Percentiles rank a stretch among this genome's conserved stretches.
These are phyloP conservation scores for Pichia manshurica DNA, from an alignment of 805 yeast genomes.

Conservation along the genomic window DNA sequence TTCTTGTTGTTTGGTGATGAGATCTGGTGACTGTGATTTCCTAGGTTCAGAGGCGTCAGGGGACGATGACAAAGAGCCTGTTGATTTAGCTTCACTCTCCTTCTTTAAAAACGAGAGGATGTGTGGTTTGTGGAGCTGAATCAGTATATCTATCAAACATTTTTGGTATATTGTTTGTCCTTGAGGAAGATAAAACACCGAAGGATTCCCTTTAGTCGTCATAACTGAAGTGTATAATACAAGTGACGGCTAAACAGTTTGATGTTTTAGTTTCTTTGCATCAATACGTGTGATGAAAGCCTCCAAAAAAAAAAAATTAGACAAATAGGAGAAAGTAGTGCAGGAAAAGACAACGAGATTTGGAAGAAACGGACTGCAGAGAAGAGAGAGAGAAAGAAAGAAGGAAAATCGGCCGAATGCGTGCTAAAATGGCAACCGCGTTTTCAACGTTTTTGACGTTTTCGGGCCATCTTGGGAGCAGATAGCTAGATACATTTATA, in stretches of 20 bases:
- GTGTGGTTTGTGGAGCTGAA: conserved; percentile 36
- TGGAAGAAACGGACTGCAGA: background rate
- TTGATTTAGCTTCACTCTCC: background rate
- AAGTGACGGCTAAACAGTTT: too few species aligned
- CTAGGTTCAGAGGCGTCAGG: background rate
- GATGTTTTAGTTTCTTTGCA: too few species aligned
- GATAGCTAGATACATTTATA: too few species aligned
- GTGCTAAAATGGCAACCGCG: too few species aligned
- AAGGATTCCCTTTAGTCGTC: conserved; percentile 2
- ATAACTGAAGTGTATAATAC: background rate
- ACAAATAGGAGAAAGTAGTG: too few species aligned
- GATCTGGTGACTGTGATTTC: background rate
- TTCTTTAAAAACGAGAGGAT: conserved; percentile 11
- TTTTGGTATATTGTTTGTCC: conserved; percentile 40
- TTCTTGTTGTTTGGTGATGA: too few species aligned
- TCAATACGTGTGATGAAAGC: too few species aligned
- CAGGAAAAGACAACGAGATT: too few species aligned
- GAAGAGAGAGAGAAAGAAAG: background rate
- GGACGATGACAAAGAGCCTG: background rate
- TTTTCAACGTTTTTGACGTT: too few species aligned
- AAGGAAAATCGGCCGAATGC: background rate
- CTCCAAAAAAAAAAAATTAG: too few species aligned
- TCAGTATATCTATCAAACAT: conserved; percentile 38
- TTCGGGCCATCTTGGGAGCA: too few species aligned
- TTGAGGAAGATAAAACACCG: conserved; percentile 34